These are phyloP conservation scores for Pseudogymnoascus sp. DNA, from an alignment of 2,329 filamentous ascomycete species.

Conservation along the genomic window DNA sequence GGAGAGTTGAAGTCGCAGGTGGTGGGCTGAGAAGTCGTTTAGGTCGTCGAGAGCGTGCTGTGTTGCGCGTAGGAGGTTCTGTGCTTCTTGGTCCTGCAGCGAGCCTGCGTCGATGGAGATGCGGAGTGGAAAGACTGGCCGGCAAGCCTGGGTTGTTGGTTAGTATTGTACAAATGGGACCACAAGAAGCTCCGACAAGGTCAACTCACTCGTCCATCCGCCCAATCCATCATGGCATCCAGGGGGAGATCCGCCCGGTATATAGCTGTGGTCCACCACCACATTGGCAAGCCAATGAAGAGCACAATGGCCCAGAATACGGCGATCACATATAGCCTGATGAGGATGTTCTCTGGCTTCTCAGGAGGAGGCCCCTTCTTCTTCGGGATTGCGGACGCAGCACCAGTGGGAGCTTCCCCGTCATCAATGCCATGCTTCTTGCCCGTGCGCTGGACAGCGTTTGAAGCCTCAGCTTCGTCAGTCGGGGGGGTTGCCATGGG, in stretches of 20 bases:
- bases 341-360: constrained; percentile 56
- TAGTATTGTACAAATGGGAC: constrained; percentile 11
- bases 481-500: neutral
- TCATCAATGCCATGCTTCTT: neutral
- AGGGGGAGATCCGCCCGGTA: constrained; percentile 79
- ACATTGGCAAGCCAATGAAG: constrained; percentile 79
- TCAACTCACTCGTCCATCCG: constrained; percentile 66
- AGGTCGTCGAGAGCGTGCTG: constrained; percentile 80
- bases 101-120: constrained; percentile 66
- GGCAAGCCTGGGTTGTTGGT: constrained; percentile 57
- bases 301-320: constrained; percentile 89
- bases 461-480: constrained; percentile 8
- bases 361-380: constrained; percentile 59
- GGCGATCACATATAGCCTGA: constrained; percentile 65
- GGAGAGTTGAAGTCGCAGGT: constrained; percentile 61
- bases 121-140: constrained; percentile 76
- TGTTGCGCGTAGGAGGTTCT: constrained; percentile 67
- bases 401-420: constrained; percentile 17
- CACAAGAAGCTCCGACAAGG: neutral
- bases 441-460: constrained; percentile 2
- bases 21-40: constrained; percentile 78
- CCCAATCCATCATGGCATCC: constrained; percentile 82
- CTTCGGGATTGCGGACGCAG: constrained; percentile 18
- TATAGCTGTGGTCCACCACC: constrained; percentile 92
- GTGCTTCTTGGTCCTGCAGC: constrained; percentile 57